phyloP scores from a whole-genome alignment of 345 rosid genomes.

The Tarenaya hassleriana region DNA sequence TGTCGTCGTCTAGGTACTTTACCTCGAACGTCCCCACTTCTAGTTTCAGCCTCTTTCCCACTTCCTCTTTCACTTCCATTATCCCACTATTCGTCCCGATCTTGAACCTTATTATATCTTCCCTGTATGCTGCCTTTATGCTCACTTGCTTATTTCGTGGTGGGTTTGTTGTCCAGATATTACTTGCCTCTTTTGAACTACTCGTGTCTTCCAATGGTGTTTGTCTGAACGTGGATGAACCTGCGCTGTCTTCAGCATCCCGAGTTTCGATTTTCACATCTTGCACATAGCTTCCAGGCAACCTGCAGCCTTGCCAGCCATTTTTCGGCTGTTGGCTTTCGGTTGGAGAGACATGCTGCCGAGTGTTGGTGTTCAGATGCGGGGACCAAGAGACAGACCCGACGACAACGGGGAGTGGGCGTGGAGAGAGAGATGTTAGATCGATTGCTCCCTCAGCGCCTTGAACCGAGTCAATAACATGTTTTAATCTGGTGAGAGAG shows the following conservation, averaged over 20 bases:
- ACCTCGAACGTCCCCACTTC: conserved; percentile 74
- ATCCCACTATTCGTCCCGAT: too few species aligned
- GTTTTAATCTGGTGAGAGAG: conserved; percentile 71
- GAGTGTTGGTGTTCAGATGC: too few species aligned
- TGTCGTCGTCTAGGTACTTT: conserved; percentile 82
- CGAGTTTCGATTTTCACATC: too few species aligned
- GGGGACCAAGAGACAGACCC: conserved; percentile 76
- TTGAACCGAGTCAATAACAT: conserved; percentile 81
- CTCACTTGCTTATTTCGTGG: conserved; percentile 43
- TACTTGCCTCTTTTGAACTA: conserved; percentile 76
- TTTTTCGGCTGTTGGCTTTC: too few species aligned
- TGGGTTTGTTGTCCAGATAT: conserved; percentile 40
- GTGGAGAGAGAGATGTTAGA: too few species aligned
- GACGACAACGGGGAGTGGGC: conserved; percentile 39
- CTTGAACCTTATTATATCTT: conserved; percentile 74
- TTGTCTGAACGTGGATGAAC: conserved; percentile 42
- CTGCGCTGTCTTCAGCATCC: too few species aligned
- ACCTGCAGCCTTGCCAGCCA: too few species aligned
- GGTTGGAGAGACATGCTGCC: too few species aligned
- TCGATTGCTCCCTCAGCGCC: conserved; percentile 66
- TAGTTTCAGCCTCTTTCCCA: conserved; percentile 75
- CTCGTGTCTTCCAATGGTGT: conserved; percentile 72
- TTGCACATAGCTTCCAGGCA: too few species aligned
- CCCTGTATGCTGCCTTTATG: conserved; percentile 75
- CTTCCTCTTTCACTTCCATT: conserved; percentile 65